Conservation (phyloP, 192 early-diverging fungal species). For the Pilobolus umbonatus region DNA sequence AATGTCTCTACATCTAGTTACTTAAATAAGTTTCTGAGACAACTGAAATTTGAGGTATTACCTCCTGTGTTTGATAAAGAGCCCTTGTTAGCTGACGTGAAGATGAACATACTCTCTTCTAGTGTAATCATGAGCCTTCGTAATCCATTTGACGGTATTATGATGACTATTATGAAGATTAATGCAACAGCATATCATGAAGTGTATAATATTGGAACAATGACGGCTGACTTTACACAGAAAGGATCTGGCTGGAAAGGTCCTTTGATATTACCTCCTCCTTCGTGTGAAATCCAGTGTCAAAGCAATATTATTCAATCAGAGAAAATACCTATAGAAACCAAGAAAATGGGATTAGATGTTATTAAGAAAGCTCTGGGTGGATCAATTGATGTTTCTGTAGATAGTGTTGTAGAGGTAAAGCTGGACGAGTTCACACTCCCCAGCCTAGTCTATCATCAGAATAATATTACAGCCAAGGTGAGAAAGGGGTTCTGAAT, state of each 20-base stretch:
- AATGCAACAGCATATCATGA: conserved; percentile 28
- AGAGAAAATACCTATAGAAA: conserved; percentile 26
- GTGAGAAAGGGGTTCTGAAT: conserved; percentile 43
- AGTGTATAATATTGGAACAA: conserved; percentile 15
- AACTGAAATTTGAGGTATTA: conserved; percentile 15
- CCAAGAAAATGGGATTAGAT: conserved; percentile 36
- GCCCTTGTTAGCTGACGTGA: conserved; percentile 17
- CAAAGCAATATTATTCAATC: conserved; percentile 8
- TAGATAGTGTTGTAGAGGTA: conserved; percentile 38
- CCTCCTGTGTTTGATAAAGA: conserved; percentile 15
- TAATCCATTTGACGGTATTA: conserved; percentile 28
- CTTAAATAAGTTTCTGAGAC: conserved; percentile 14
- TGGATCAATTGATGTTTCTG: conserved; percentile 39
- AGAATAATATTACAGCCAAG: conserved; percentile 37
- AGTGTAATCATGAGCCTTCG: conserved; percentile 20
- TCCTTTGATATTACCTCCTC: conserved; percentile 23
- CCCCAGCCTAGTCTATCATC: conserved; percentile 36
- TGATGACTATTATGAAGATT: conserved; percentile 16
- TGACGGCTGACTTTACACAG: conserved; percentile 26
- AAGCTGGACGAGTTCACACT: conserved; percentile 36
- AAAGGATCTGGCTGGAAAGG: conserved; percentile 24
- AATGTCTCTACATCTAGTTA: conserved; percentile 15
- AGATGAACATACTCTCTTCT: conserved; percentile 34
- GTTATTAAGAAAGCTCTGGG: conserved; percentile 42
- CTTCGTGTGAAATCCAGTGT: background rate